Evolutionary conservation across 1,284 basidiomycete genomes (phyloP).

Genomic region (Somion occarium): DNA sequence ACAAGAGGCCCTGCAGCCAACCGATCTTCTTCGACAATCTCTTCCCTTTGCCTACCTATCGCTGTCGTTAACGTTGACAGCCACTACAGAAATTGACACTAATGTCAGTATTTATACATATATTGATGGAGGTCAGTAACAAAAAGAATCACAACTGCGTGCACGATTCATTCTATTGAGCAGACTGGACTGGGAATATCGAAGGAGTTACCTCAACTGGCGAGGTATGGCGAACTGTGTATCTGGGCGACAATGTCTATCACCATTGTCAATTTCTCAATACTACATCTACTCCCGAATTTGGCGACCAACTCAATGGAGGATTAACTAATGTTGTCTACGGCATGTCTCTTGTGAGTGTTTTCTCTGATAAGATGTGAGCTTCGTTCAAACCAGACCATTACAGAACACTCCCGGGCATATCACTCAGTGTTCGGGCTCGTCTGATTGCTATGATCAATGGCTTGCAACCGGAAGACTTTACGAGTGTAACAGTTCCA

Average conservation of each 20-base stretch:
- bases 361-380: too few species aligned
- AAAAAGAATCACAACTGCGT: constrained; percentile 23
- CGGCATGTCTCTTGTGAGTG: too few species aligned
- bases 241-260: background rate
- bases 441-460: too few species aligned
- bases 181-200: constrained; percentile 13
- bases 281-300: background rate
- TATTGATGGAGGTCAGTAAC: too few species aligned
- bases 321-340: constrained; percentile 2
- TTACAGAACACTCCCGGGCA: too few species aligned
- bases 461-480: too few species aligned
- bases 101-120: too few species aligned
- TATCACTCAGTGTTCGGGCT: too few species aligned
- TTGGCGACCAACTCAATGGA: background rate
- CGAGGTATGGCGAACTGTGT: background rate
- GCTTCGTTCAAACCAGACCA: too few species aligned
- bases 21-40: constrained; percentile 17
- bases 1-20: background rate
- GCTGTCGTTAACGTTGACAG: constrained; percentile 20
- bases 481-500: too few species aligned
- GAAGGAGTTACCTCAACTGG: constrained; percentile 6
- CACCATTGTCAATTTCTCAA: constrained; percentile 4
- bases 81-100: constrained; percentile 20
- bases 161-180: constrained; percentile 22
- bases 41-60: constrained; percentile 21